Base-by-base conservation (phyloP, 768 basidiomycete species). In the Saitozyma podzolica region DNA sequence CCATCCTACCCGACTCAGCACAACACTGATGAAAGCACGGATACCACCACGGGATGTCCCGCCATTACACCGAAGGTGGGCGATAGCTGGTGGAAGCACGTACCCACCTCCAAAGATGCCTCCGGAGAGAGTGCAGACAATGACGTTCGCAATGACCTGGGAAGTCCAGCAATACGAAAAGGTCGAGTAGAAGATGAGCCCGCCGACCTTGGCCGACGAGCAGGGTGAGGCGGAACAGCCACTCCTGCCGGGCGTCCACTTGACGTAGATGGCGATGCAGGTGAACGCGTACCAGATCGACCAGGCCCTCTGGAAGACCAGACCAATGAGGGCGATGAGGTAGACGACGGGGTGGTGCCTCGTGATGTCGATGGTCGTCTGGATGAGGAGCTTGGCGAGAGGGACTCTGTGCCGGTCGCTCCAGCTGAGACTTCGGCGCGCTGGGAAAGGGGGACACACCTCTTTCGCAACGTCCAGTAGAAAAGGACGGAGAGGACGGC, bases 281-380 rank as follows among this genome's bases (percentile, higher is more conserved):
- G 89, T 87, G 78, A 91, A 92, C 1, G 87, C 84, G 74, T 86
- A 91, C 88, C 87, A 91, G 85, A 90, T 86, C 49, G 86, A 85
- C 50, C 89, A 74, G 3, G 84, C 85, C 3, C 89, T 86, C 70
- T 92, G 89, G 3, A 89, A 52, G 54, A 90, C 68, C n/a, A 92
- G 81, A 3, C 89, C 86, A 48, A 82, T 68, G 67, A 92, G 85
- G 0, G 87, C 88, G 11, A 91, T 89, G n/a, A 85, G 81, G 72
- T 89, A 92, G 19, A 92, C 90, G 56, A 86, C 86, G 59, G 83
- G 85, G 75, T 92, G 89, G 72, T 91, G 89, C 70, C 90, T 91
- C 45, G 89, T 85, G 20, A 92, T 84, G 67, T 92, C 90, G 83
- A 92, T 89, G 8, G 89, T 88, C 20, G 89, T 86, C 78, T n/a